A percentile compares a stretch with the other conserved stretches of the same genome.
These are phyloP conservation scores for Marchantia paleacea DNA, from an alignment of 225 moss, liverwort and hornwort genomes.

Conservation along the genomic window DNA sequence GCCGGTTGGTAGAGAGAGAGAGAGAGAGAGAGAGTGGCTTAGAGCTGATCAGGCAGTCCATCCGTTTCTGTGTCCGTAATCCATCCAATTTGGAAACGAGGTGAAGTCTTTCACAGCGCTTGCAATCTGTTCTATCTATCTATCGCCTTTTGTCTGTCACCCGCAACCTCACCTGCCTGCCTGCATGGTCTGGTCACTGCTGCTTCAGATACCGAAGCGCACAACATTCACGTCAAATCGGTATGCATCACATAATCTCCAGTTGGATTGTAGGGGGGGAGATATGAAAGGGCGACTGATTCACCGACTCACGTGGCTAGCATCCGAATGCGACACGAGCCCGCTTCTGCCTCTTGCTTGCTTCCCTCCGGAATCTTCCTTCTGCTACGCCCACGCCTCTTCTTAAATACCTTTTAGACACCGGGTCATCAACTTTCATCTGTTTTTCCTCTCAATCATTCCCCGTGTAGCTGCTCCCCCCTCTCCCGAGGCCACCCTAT, in stretches of 20 bases:
- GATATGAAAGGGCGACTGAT: neutral
- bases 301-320: slow-evolving; percentile 11
- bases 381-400: slow-evolving; percentile 2
- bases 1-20: too few species aligned
- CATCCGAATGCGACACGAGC: slow-evolving; percentile 16
- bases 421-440: slow-evolving; percentile 5
- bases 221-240: slow-evolving; percentile 8
- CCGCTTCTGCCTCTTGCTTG: slow-evolving; percentile 12
- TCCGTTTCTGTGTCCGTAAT: too few species aligned
- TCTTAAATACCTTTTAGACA: slow-evolving; percentile 9
- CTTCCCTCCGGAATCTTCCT: slow-evolving; percentile 14
- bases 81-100: too few species aligned
- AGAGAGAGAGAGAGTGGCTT: too few species aligned
- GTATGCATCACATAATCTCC: neutral
- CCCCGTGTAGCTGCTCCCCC: neutral
- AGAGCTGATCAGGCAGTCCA: too few species aligned
- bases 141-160: too few species aligned
- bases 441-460: slow-evolving; percentile 13
- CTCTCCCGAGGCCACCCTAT: neutral
- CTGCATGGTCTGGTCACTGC: neutral
- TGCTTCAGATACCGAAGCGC: slow-evolving; percentile 6
- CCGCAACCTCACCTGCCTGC: too few species aligned
- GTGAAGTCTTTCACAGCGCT: too few species aligned
- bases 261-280: neutral
- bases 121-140: too few species aligned